Percentiles rank a stretch among this genome's conserved stretches.
phyloP scores from a whole-genome alignment of 2,329 filamentous ascomycete species.

The Penicillium sclerotiorum region DNA sequence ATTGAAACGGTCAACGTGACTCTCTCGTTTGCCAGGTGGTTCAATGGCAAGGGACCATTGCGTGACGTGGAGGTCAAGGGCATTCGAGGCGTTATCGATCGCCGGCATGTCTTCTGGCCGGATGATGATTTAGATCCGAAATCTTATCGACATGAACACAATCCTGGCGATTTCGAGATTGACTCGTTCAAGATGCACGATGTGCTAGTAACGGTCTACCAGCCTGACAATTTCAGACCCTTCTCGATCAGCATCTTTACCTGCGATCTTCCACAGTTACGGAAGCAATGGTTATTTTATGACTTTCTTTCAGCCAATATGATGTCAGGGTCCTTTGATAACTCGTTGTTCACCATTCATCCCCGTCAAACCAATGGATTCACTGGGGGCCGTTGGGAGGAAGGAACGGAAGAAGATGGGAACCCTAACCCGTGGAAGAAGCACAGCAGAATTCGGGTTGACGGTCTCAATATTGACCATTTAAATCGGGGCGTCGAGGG shows the following conservation, averaged over 20 bases:
- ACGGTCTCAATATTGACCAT: conserved; percentile 92
- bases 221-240: conserved; percentile 87
- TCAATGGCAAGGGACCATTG: conserved; percentile 90
- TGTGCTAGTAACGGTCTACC: conserved; percentile 85
- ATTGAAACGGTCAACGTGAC: conserved; percentile 96
- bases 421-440: conserved; percentile 87
- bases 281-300: conserved; percentile 97
- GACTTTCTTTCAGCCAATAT: conserved; percentile 94
- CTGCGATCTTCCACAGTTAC: conserved; percentile 86
- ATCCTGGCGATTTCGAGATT: conserved; percentile 93
- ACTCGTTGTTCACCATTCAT: conserved; percentile 95
- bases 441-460: conserved; percentile 87
- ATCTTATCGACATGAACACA: conserved; percentile 83
- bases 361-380: conserved; percentile 86
- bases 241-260: conserved; percentile 95
- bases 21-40: conserved; percentile 97
- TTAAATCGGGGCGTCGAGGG: conserved; percentile 91
- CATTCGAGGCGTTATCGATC: conserved; percentile 87
- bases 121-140: conserved; percentile 74
- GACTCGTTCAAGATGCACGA: conserved; percentile 97
- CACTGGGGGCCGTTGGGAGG: conserved; percentile 63
- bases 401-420: conserved; percentile 61
- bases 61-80: conserved; percentile 93
- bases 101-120: conserved; percentile 77
- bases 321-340: conserved; percentile 93